phyloP scores from a whole-genome alignment of 2,329 filamentous ascomycete species.

The Daldinia sp. region DNA sequence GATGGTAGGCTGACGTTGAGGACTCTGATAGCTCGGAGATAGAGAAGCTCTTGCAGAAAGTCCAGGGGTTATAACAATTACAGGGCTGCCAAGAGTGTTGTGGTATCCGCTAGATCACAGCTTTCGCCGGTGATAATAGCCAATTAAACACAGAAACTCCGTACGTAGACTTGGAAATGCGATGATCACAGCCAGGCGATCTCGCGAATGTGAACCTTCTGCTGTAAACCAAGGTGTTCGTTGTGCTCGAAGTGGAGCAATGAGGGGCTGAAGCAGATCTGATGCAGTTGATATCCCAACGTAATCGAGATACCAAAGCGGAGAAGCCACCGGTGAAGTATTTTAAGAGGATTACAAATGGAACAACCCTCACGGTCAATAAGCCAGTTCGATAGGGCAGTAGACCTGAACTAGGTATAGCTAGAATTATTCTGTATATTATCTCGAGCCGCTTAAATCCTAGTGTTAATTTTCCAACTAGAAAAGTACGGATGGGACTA shows the following conservation, averaged over 20 bases:
- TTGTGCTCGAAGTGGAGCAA: slow-evolving; percentile 16
- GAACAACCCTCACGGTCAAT: slow-evolving; percentile 8
- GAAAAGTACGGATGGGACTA: slow-evolving; percentile 4
- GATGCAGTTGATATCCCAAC: slow-evolving; percentile 15
- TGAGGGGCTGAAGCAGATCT: slow-evolving; percentile 5
- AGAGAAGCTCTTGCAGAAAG: slow-evolving; percentile 31
- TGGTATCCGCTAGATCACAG: slow-evolving; percentile 12
- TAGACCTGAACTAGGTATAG: slow-evolving; percentile 15
- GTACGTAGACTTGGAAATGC: not conserved
- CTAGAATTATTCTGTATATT: not conserved
- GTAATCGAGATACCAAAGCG: slow-evolving; percentile 9
- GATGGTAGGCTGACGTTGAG: slow-evolving; percentile 11
- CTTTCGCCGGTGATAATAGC: slow-evolving; percentile 2
- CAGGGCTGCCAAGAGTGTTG: slow-evolving; percentile 9
- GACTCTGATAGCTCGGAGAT: slow-evolving; percentile 27
- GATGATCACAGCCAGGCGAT: slow-evolving; percentile 15
- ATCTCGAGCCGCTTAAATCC: not conserved
- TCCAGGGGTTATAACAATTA: slow-evolving; percentile 22
- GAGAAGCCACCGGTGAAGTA: slow-evolving; percentile 5
- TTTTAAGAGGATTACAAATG: slow-evolving; percentile 1
- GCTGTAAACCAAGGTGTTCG: slow-evolving; percentile 4
- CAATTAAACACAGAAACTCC: slow-evolving; percentile 21
- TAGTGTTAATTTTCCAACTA: slow-evolving; percentile 8
- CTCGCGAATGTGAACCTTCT: slow-evolving; percentile 7
- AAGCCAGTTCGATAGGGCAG: slow-evolving; percentile 1